Evolutionary conservation across 2,329 filamentous ascomycete genomes (phyloP), one percentile per base, ranked within the genome.

Genomic region (Penicillium sp.): DNA sequence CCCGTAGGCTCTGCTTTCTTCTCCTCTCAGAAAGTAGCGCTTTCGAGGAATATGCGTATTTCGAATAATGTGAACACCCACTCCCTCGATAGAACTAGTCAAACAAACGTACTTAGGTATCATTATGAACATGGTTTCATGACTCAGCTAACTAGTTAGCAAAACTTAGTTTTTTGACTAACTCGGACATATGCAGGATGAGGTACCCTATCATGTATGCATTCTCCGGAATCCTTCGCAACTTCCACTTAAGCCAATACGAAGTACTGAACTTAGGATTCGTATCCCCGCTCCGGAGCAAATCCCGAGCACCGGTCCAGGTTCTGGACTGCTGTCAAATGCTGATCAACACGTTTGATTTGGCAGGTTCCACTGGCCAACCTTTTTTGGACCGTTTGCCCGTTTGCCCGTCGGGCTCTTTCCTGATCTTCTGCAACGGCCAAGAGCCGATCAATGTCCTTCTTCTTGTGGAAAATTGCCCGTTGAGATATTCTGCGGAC

Each of bases 261-360:
- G 18, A 20, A 20, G 18, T 20, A 24, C 24, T 3, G 24, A 9
- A 8, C 24, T 10, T 8, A 20, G 18, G 11, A 18, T 31, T 22
- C 26, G 28, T 22, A 24, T 20, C 20, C 14, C 26, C n/a, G 16
- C 23, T 5, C 22, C 34, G 42, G 39, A 40, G 39, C 42, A 40
- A 40, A 42, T 45, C 38, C 47, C 42, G 42, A 46, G 8, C 16
- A 26, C 47, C 38, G 42, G 31, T 9, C 31, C 29, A 42, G 42
- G 42, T 36, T 44, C 39, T 43, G 32, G 26, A 10, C 44, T 40
- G 41, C 46, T 54, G 51, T 52, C 51, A 54, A 52, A 52, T 54
- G 42, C 13, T 39, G 51, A 52, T 54, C 51, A 49, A 47, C 51
- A 47, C 32, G 49, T 39, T 38, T 47, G 49, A 52, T 54, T 52